Evolutionary conservation across 768 basidiomycete species (phyloP).

Genomic region (Crepidotus variabilis): DNA sequence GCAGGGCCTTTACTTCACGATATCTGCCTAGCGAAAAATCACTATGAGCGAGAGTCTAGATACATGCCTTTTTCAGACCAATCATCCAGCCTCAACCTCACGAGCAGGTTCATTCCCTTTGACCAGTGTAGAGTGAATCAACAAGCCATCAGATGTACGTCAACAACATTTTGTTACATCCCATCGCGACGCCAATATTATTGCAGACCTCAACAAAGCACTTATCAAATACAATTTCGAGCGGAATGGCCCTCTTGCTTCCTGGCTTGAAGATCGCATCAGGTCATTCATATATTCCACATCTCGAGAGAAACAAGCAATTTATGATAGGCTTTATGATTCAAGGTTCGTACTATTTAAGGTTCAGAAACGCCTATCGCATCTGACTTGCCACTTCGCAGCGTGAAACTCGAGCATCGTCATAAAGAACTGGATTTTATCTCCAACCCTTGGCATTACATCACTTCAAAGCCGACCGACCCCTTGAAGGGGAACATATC

Average conservation of each 20-base stretch:
- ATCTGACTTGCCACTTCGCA: not conserved
- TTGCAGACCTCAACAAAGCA: constrained; percentile 42
- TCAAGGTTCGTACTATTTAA: constrained; percentile 1
- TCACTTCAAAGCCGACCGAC: not conserved
- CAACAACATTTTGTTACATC: not conserved
- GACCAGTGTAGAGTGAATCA: constrained; percentile 16
- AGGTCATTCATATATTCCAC: not conserved
- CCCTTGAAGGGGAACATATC: not conserved
- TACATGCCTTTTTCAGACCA: constrained; percentile 1
- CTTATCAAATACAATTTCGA: constrained; percentile 39
- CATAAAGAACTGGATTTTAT: not conserved
- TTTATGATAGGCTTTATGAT: not conserved
- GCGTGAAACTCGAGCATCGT: constrained; percentile 3
- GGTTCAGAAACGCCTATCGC: too few relatives aligned
- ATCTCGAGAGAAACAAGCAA: not conserved
- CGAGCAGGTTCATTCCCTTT: constrained; percentile 4
- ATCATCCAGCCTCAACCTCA: constrained; percentile 29
- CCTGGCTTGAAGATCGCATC: constrained; percentile 32
- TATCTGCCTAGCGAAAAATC: constrained; percentile 18
- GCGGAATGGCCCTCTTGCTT: constrained; percentile 27
- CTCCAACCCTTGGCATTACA: constrained; percentile 1
- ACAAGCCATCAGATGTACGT: constrained; percentile 38
- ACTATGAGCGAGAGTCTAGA: constrained; percentile 9
- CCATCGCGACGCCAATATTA: constrained; percentile 1
- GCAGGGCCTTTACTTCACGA: constrained; percentile 28